Base-by-base conservation (phyloP, 345 rosid genomes). In the Carallia brachiata region DNA sequence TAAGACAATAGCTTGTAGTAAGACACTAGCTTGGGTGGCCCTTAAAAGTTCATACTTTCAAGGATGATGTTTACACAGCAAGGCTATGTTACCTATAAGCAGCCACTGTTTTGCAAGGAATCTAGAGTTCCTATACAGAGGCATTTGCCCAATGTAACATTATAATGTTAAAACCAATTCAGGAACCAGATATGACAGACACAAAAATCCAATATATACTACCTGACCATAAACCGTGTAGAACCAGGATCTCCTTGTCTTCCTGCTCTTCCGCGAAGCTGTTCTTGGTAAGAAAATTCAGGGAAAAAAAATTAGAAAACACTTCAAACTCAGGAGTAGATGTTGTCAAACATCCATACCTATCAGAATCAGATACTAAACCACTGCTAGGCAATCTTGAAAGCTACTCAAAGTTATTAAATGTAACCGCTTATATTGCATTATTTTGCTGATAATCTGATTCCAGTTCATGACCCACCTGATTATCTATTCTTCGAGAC, bases 231-330 rank as follows among this genome's bases (percentile, higher is more conserved):
- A 84, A 93, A 93, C 72, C 94, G 86, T 9, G 98, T 91, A 59
- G 98, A 93, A 78, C 97, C 97, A 72, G 90, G 98, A 85, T 93
- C 98, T 36, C 98, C 98, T 77, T 93, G 97, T 82, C 98, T 87
- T 82, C 96, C 98, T 73, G 98, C 96, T 88, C 98, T 80, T 62
- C 98, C 98, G 70, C 98, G 97, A 75, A 93, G 98, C 98, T 93
- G 76, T 54, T 59, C 59, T 70, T n/a, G 15, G 27, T 28, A 59
- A 64, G 27, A 27, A 37, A 34, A 28, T 44, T 44, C 50, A 12
- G 6, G 34, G 53, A 62, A 62, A 23, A 27, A 60, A 17, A 58
- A 69, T 12, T 30, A 56, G 31, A 8, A 56, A 55, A 56, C 31
- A 56, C 16, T 27, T 27, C 16, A 56, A 56, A 13, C 28, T 4